These are phyloP conservation scores for Apiospora phragmitis DNA, from an alignment of 2,329 filamentous ascomycete species.

Conservation along the genomic window DNA sequence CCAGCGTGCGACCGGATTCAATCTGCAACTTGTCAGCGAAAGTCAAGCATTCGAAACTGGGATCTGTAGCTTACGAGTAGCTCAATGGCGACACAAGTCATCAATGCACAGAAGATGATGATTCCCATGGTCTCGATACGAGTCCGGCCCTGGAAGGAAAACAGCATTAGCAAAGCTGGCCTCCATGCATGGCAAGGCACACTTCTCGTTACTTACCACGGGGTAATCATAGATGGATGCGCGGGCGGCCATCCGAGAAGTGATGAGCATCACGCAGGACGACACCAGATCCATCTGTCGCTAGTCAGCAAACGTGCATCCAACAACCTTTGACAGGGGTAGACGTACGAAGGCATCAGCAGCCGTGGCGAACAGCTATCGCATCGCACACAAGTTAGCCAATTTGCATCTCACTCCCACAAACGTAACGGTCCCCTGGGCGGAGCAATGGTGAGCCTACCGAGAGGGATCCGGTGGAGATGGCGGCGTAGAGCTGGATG, in stretches of 20 bases:
- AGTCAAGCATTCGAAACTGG: not conserved
- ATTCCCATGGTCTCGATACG: constrained; percentile 65
- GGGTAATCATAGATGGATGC: constrained; percentile 64
- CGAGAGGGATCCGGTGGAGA: constrained; percentile 60
- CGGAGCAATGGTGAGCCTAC: constrained; percentile 18
- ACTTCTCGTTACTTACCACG: constrained; percentile 41
- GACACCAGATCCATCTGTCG: constrained; percentile 61
- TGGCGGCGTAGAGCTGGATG: constrained; percentile 59
- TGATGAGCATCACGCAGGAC: constrained; percentile 62
- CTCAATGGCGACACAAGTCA: constrained; percentile 66
- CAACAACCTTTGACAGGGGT: not conserved
- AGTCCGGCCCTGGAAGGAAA: constrained; percentile 47
- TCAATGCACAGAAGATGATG: constrained; percentile 65
- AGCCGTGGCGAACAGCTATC: constrained; percentile 59
- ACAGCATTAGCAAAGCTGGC: constrained; percentile 11
- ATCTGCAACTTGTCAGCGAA: constrained; percentile 34
- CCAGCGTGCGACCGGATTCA: constrained; percentile 55
- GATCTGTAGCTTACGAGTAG: constrained; percentile 45
- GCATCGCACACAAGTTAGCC: constrained; percentile 18
- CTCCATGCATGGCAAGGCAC: not conserved
- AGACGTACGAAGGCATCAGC: constrained; percentile 59
- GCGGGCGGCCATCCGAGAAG: constrained; percentile 57
- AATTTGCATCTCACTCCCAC: not conserved
- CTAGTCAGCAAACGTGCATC: constrained; percentile 22
- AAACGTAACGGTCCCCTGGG: not conserved